Conservation (phyloP, 1,284 basidiomycete genomes). For the Cryptococcus hybrid region DNA sequence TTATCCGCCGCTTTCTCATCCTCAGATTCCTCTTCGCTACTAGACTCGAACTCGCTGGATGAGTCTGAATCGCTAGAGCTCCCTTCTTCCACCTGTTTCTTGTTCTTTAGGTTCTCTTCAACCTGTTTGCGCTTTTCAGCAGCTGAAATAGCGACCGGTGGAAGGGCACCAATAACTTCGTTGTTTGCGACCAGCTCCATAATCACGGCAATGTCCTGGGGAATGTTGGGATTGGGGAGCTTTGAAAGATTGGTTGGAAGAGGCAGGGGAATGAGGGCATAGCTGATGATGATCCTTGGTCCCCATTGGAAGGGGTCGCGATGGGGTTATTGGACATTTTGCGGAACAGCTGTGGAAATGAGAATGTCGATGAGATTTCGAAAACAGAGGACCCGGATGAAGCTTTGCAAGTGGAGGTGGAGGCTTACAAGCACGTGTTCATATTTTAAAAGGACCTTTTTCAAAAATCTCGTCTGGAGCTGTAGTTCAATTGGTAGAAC, state of each 20-base stretch:
- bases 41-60: constrained; percentile 29
- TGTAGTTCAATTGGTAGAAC: neutral
- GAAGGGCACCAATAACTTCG: constrained; percentile 38
- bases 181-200: constrained; percentile 42
- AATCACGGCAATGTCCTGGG: constrained; percentile 43
- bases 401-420: neutral
- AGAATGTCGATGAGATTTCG: neutral
- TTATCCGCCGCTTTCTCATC: constrained; percentile 10
- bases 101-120: constrained; percentile 28
- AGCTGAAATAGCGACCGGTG: constrained; percentile 28
- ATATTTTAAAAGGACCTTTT: neutral
- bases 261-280: neutral
- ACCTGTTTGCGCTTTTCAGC: constrained; percentile 36
- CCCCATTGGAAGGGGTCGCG: too few species aligned
- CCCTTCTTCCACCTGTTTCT: constrained; percentile 1
- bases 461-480: neutral
- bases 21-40: constrained; percentile 23
- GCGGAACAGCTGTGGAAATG: too few species aligned
- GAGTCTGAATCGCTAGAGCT: constrained; percentile 15
- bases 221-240: constrained; percentile 26
- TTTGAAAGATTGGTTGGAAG: constrained; percentile 20
- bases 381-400: neutral
- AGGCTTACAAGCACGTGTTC: neutral
- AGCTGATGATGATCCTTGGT: neutral
- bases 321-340: neutral